Conservation (phyloP, 441 rosid species). For the Jatropha multifida region DNA sequence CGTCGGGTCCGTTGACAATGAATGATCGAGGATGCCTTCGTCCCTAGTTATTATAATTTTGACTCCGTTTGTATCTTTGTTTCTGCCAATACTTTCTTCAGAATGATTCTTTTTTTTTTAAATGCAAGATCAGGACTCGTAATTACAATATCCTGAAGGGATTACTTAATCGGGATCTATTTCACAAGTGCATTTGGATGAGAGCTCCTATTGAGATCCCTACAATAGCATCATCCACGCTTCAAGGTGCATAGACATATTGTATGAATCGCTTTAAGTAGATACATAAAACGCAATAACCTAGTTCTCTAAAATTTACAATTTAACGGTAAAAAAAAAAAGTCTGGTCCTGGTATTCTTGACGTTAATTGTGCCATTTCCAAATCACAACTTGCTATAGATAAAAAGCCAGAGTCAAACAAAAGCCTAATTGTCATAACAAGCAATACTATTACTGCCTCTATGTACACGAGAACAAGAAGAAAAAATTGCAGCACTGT, state of each 20-base stretch:
- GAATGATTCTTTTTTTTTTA: neutral
- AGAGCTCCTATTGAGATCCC: neutral
- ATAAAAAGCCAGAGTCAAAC: neutral
- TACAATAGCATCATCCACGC: neutral
- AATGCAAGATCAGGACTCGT: neutral
- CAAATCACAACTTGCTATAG: too few relatives aligned
- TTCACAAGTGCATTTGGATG: neutral
- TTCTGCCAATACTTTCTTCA: conserved; percentile 1
- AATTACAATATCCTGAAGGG: neutral
- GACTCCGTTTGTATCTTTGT: neutral
- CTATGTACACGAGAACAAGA: neutral
- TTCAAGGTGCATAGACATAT: too few relatives aligned
- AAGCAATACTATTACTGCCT: neutral
- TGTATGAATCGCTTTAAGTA: too few relatives aligned
- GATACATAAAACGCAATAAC: neutral
- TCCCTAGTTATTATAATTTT: conserved; percentile 9
- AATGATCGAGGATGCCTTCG: neutral
- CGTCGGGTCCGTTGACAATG: conserved; percentile 66
- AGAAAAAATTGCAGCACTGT: neutral
- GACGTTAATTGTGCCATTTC: neutral
- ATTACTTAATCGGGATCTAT: neutral
- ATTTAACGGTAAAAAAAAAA: neutral
- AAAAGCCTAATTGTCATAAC: neutral
- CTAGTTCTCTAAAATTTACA: neutral
- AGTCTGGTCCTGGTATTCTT: neutral